Evolutionary conservation across 176 grass and related monocot species (phyloP).

Genomic region (Cocos nucifera): DNA sequence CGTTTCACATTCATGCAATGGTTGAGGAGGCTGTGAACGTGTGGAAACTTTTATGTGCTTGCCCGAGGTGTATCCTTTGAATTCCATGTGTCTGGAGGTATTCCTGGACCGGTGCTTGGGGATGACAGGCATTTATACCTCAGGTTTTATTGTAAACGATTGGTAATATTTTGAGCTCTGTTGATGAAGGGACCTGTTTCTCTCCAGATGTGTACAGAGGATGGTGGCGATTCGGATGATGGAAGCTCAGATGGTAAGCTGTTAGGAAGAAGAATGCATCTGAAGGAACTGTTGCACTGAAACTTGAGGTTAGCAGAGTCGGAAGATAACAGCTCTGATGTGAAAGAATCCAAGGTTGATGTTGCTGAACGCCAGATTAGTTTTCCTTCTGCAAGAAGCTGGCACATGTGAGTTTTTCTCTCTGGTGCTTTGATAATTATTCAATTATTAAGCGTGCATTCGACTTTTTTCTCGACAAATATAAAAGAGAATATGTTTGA

Average conservation of each 20-base stretch:
- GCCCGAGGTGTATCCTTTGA: background rate
- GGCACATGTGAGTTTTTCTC: slow-evolving; percentile 1
- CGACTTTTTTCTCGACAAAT: background rate
- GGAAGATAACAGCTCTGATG: background rate
- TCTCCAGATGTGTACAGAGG: background rate
- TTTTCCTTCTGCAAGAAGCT: slow-evolving; percentile 1
- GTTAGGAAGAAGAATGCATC: too few relatives aligned
- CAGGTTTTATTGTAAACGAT: background rate
- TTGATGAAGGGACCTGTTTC: background rate
- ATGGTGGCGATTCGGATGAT: background rate
- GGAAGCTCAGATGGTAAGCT: background rate
- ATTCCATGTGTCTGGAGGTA: background rate
- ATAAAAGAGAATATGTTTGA: too few relatives aligned
- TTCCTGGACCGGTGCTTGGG: background rate
- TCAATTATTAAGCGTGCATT: background rate
- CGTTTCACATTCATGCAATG: background rate
- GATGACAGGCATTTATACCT: background rate
- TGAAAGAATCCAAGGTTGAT: background rate
- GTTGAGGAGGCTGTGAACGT: background rate
- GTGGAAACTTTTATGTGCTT: slow-evolving; percentile 4
- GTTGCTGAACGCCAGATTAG: background rate
- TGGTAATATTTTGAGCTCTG: background rate
- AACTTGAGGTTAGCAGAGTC: background rate
- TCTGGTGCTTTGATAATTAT: background rate
- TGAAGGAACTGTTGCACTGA: background rate